Percentiles rank a stretch among this genome's conserved stretches.
These are phyloP conservation scores for Infundibulicybe gibba DNA, from an alignment of 768 basidiomycete species.

Conservation along the genomic window DNA sequence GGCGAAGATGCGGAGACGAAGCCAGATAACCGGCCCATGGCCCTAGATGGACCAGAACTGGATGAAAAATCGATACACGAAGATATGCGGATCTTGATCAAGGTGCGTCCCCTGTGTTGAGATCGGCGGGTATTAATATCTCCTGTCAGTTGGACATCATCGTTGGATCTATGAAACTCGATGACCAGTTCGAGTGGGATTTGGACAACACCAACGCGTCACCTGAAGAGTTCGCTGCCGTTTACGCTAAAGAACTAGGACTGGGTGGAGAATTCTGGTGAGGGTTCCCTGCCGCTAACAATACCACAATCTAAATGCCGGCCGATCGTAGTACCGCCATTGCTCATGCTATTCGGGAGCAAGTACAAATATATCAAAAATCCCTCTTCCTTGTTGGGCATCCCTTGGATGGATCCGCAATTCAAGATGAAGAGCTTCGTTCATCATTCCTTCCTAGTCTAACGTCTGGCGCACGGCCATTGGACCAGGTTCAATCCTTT, in stretches of 20 bases:
- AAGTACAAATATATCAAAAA: conserved; percentile 88
- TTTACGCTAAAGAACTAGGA: conserved; percentile 84
- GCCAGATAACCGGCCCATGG: conserved; percentile 34
- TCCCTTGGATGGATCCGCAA: conserved; percentile 69
- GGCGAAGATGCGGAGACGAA: conserved; percentile 24
- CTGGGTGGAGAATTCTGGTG: conserved; percentile 91
- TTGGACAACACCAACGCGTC: conserved; percentile 73
- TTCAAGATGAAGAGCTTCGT: conserved; percentile 90
- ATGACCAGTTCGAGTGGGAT: conserved; percentile 99
- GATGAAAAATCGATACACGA: conserved; percentile 68
- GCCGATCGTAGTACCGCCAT: conserved; percentile 75
- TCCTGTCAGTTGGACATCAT: conserved; percentile 83
- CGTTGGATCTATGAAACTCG: conserved; percentile 87
- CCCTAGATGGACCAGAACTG: conserved; percentile 59
- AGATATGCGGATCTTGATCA: conserved; percentile 90
- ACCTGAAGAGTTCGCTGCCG: conserved; percentile 90
- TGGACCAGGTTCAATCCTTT: conserved; percentile 74
- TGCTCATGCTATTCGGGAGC: conserved; percentile 93
- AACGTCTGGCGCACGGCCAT: conserved; percentile 62
- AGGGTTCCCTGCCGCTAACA: conserved; percentile 19
- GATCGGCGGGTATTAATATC: conserved; percentile 5
- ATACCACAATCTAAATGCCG: conserved; percentile 1
- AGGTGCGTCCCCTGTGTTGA: conserved; percentile 48
- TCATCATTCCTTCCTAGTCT: conserved; percentile 87
- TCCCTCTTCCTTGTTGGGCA: conserved; percentile 90